Conservation (phyloP, 345 rosid genomes). For the Triadica sebifera region DNA sequence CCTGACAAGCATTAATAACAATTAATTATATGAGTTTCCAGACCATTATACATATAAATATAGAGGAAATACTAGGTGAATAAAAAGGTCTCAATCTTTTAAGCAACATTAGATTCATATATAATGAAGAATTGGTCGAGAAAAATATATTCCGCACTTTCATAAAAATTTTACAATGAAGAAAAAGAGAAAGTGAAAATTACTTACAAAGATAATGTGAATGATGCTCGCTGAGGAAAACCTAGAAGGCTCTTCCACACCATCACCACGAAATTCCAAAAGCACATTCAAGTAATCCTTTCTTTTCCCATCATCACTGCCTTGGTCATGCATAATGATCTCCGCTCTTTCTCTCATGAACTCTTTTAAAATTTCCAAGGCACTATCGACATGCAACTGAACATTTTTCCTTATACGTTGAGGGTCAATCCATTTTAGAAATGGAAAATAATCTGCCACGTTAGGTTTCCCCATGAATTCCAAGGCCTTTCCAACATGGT, state of each 20-base stretch:
- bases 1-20: slow-evolving; percentile 28
- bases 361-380: slow-evolving; percentile 55
- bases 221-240: slow-evolving; percentile 61
- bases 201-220: slow-evolving; percentile 66
- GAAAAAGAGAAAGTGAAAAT: too few relatives aligned
- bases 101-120: too few relatives aligned
- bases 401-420: slow-evolving; percentile 51
- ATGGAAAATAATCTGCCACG: slow-evolving; percentile 63
- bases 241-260: slow-evolving; percentile 39
- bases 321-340: not conserved
- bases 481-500: slow-evolving; percentile 71
- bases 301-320: slow-evolving; percentile 20
- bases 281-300: slow-evolving; percentile 76
- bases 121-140: too few relatives aligned
- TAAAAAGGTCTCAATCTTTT: too few relatives aligned
- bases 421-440: slow-evolving; percentile 63
- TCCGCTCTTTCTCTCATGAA: slow-evolving; percentile 61
- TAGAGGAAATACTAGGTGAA: too few relatives aligned
- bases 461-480: slow-evolving; percentile 77
- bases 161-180: too few relatives aligned
- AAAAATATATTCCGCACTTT: too few relatives aligned
- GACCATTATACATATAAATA: too few relatives aligned
- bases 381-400: slow-evolving; percentile 55
- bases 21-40: not conserved
- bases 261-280: slow-evolving; percentile 69